A percentile compares a stretch with the other conserved stretches of the same genome.
phyloP scores from a whole-genome alignment of 495 filamentous ascomycete species.

The Chlorociboria aeruginascens region DNA sequence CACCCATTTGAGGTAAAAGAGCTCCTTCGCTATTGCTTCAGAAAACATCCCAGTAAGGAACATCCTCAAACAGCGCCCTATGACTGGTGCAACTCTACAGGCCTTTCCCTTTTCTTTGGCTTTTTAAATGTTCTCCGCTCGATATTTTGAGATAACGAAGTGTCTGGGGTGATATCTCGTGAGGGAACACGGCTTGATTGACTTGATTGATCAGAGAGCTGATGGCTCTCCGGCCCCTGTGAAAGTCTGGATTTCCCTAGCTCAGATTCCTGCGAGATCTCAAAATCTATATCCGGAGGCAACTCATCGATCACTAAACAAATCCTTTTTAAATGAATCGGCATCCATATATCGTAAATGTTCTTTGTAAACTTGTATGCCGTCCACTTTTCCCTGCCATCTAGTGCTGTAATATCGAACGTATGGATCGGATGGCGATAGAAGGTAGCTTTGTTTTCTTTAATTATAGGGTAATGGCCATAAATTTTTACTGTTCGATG shows the following conservation, averaged over 20 bases:
- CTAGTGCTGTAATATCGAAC: slow-evolving; percentile 2
- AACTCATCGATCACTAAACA: slow-evolving; percentile 30
- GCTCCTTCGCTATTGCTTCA: too few species aligned
- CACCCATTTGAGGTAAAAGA: too few species aligned
- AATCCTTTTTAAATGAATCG: slow-evolving; percentile 27
- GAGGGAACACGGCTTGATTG: too few species aligned
- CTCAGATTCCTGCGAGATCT: neutral
- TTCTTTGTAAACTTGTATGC: slow-evolving; percentile 17
- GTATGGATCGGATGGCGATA: slow-evolving; percentile 22
- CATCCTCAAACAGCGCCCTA: too few species aligned
- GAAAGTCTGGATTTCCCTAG: slow-evolving; percentile 8
- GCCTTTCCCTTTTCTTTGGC: too few species aligned
- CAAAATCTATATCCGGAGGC: slow-evolving; percentile 11
- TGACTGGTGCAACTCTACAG: too few species aligned
- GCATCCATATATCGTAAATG: slow-evolving; percentile 32
- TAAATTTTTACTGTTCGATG: slow-evolving; percentile 25
- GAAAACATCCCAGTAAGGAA: too few species aligned
- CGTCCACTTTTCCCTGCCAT: slow-evolving; percentile 7
- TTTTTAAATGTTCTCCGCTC: too few species aligned
- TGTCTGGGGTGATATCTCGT: too few species aligned
- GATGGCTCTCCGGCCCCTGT: slow-evolving; percentile 5
- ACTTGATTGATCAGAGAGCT: too few species aligned
- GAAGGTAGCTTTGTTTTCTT: slow-evolving; percentile 19
- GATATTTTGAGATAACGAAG: too few species aligned
- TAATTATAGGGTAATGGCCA: slow-evolving; percentile 24